Conservation (phyloP, 371 early-diverging fungal species). For the Mortierella sp. region DNA sequence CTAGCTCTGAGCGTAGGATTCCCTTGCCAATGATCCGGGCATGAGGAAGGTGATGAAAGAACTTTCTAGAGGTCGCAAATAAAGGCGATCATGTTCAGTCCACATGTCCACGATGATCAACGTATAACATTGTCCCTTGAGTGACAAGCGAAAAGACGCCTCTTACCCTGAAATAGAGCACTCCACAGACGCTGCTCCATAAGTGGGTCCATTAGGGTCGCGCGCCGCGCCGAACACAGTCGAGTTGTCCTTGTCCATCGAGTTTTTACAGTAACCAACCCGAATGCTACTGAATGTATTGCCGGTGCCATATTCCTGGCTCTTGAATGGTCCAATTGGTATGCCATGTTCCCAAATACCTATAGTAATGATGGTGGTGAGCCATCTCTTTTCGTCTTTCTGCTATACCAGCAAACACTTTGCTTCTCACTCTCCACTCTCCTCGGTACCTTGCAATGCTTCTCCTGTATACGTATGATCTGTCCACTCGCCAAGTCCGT, state of each 20-base stretch:
- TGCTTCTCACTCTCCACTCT: no score
- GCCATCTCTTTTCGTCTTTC: no score
- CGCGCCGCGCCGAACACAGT: constrained; percentile 36
- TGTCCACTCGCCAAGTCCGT: constrained; percentile 61
- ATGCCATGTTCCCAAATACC: constrained; percentile 58
- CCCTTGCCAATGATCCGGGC: constrained; percentile 30
- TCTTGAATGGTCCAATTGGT: constrained; percentile 60
- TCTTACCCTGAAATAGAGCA: constrained; percentile 59
- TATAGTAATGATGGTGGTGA: constrained; percentile 1
- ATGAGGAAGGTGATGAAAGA: constrained; percentile 45
- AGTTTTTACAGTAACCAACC: constrained; percentile 56
- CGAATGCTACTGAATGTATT: constrained; percentile 56
- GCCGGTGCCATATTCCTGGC: constrained; percentile 60
- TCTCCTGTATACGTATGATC: constrained; percentile 58
- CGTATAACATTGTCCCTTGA: no score
- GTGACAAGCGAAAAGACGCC: background rate
- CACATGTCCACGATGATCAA: no score
- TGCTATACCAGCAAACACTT: no score
- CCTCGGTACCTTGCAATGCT: constrained; percentile 26
- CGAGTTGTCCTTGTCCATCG: constrained; percentile 34
- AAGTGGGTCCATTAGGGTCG: constrained; percentile 39
- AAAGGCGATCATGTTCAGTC: no score
- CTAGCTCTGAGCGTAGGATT: constrained; percentile 28
- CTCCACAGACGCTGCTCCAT: constrained; percentile 57
- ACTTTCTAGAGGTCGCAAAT: constrained; percentile 17